phyloP scores from a whole-genome alignment of 805 yeast species.

The Nakazawaea wyomingensis region DNA sequence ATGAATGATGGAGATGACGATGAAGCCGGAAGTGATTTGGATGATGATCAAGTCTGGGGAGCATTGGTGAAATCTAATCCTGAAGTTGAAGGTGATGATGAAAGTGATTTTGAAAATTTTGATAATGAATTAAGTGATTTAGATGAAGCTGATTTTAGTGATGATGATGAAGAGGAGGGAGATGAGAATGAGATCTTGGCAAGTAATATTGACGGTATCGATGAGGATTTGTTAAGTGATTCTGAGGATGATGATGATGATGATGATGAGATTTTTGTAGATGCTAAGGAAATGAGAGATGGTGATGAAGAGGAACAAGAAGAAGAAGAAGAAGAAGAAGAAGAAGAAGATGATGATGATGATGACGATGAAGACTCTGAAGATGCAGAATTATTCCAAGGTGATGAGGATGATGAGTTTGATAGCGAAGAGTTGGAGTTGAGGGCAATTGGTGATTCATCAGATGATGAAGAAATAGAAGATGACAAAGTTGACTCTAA shows the following conservation, averaged over 20 bases:
- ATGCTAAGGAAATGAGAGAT: constrained; percentile 32
- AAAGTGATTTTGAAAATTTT: constrained; percentile 29
- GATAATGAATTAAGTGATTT: constrained; percentile 35
- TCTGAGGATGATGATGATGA: constrained; percentile 26
- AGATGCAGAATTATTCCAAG: constrained; percentile 12
- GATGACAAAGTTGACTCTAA: constrained; percentile 20
- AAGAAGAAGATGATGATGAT: constrained; percentile 25
- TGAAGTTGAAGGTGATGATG: constrained; percentile 47
- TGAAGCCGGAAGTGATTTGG: constrained; percentile 39
- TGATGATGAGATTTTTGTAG: constrained; percentile 18
- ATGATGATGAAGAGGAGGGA: constrained; percentile 25
- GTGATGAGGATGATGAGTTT: constrained; percentile 19
- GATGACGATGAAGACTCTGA: constrained; percentile 15
- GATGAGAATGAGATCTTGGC: constrained; percentile 19
- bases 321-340: constrained; percentile 33
- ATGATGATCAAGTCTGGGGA: constrained; percentile 53
- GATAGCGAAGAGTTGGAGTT: constrained; percentile 26
- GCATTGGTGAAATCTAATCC: constrained; percentile 56
- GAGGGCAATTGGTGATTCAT: constrained; percentile 22
- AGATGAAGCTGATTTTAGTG: constrained; percentile 25
- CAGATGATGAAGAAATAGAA: constrained; percentile 23
- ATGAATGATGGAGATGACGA: constrained; percentile 38
- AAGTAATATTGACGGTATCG: constrained; percentile 16
- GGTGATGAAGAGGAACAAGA: constrained; percentile 30
- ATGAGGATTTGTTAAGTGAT: constrained; percentile 23